These are phyloP conservation scores for Erysimum cheiranthoides DNA, from an alignment of 345 rosid genomes.

Conservation along the genomic window DNA sequence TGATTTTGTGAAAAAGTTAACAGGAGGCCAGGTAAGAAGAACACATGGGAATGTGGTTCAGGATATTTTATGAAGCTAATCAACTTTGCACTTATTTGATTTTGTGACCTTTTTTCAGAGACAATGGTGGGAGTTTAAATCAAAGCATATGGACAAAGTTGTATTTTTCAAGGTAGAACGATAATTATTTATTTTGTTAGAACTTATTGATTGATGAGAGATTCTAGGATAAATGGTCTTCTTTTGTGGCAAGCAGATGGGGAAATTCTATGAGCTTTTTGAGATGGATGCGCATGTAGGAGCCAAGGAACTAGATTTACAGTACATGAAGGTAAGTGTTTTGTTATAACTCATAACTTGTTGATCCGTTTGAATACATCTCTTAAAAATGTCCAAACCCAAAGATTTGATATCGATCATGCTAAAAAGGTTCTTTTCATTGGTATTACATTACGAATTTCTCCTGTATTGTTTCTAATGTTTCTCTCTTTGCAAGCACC, in stretches of 20 bases:
- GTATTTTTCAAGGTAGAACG: constrained; percentile 84
- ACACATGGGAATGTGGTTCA: constrained; percentile 24
- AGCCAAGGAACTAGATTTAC: constrained; percentile 89
- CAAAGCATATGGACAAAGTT: constrained; percentile 99
- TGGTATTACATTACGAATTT: constrained; percentile 5
- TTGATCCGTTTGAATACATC: constrained; percentile 7
- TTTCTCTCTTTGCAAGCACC: constrained; percentile 1
- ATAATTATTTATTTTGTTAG: neutral
- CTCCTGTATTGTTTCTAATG: constrained; percentile 11
- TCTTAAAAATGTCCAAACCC: neutral
- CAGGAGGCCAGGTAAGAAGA: constrained; percentile 84
- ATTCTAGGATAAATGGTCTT: constrained; percentile 2
- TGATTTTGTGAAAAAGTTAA: constrained; percentile 72
- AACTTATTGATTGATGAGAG: constrained; percentile 4
- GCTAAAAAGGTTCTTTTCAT: neutral
- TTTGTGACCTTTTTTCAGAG: constrained; percentile 55
- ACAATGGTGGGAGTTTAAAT: constrained; percentile 99
- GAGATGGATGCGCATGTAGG: constrained; percentile 99
- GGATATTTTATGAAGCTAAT: constrained; percentile 31
- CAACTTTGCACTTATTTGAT: constrained; percentile 30
- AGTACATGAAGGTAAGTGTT: constrained; percentile 89
- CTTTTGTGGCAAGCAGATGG: constrained; percentile 69
- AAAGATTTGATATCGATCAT: neutral
- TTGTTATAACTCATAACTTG: constrained; percentile 12
- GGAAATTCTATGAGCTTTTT: constrained; percentile 96